phyloP scores from a whole-genome alignment of 164 flowering plant species.

The Chloranthus sessilifolius region DNA sequence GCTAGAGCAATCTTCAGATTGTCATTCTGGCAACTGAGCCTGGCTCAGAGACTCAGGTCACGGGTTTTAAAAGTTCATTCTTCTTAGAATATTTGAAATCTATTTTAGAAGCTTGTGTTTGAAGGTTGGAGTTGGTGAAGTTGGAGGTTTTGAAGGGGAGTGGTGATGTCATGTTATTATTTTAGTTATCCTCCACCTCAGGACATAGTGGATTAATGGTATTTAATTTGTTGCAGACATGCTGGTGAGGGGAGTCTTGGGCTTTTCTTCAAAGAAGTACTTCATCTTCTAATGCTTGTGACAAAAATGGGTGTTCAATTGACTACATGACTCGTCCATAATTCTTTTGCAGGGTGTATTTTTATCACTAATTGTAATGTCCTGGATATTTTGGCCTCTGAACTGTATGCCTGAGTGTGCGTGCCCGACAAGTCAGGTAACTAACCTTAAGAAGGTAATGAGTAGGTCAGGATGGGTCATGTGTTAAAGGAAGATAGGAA shows the following conservation, averaged over 20 bases:
- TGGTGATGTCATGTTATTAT: constrained; percentile 38
- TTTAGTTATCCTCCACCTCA: constrained; percentile 39
- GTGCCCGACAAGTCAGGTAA: too few species aligned
- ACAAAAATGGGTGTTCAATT: constrained; percentile 36
- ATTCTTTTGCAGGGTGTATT: constrained; percentile 24
- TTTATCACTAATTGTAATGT: not conserved
- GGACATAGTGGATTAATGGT: constrained; percentile 37
- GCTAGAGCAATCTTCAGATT: constrained; percentile 69
- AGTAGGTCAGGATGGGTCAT: too few species aligned
- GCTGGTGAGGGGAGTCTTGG: constrained; percentile 60
- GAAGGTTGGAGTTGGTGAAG: constrained; percentile 30
- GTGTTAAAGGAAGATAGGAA: too few species aligned
- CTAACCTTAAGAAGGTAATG: too few species aligned
- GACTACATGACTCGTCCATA: constrained; percentile 27
- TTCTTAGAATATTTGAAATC: constrained; percentile 27
- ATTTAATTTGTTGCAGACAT: constrained; percentile 79
- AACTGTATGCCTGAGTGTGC: too few species aligned
- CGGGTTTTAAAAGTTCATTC: constrained; percentile 39
- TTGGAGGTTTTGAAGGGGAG: constrained; percentile 34
- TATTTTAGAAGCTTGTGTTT: constrained; percentile 35
- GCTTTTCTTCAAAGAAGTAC: constrained; percentile 59
- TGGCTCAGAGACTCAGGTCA: constrained; percentile 61
- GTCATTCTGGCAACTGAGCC: constrained; percentile 72
- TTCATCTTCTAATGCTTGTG: constrained; percentile 53
- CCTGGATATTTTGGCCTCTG: too few species aligned